phyloP scores from a whole-genome alignment of 305 asterid genomes.

The Fraxinus ornus region DNA sequence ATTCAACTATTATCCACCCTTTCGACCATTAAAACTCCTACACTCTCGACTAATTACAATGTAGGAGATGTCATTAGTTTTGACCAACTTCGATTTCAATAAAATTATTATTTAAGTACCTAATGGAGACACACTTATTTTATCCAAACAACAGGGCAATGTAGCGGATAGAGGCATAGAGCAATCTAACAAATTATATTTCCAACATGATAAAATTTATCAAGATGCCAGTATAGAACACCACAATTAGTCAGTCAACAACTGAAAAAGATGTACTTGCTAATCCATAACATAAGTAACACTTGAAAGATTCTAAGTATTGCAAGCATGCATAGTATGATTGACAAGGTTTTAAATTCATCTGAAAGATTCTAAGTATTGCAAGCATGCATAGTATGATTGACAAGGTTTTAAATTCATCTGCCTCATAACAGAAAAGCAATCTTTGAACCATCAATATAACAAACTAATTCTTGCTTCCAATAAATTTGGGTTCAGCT shows the following conservation, averaged over 20 bases:
- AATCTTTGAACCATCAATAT: slow-evolving; percentile 4
- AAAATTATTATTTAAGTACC: neutral
- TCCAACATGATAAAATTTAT: neutral
- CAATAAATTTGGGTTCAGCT: neutral
- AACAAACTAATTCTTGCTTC: slow-evolving; percentile 2
- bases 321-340: neutral
- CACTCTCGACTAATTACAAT: neutral
- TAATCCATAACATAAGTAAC: neutral
- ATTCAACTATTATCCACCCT: neutral
- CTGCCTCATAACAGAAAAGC: neutral
- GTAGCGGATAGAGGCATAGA: neutral
- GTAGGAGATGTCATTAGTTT: neutral
- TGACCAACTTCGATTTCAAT: neutral
- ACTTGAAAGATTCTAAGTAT: neutral
- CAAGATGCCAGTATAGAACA: neutral
- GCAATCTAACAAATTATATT: neutral
- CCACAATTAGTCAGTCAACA: neutral
- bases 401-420: neutral
- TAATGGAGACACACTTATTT: neutral
- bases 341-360: neutral
- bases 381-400: too few relatives aligned
- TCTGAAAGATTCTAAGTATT: too few relatives aligned
- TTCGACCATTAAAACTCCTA: neutral
- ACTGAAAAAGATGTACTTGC: neutral
- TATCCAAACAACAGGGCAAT: neutral